phyloP scores from a whole-genome alignment of 805 yeast species.

The Starmerella cellae region DNA sequence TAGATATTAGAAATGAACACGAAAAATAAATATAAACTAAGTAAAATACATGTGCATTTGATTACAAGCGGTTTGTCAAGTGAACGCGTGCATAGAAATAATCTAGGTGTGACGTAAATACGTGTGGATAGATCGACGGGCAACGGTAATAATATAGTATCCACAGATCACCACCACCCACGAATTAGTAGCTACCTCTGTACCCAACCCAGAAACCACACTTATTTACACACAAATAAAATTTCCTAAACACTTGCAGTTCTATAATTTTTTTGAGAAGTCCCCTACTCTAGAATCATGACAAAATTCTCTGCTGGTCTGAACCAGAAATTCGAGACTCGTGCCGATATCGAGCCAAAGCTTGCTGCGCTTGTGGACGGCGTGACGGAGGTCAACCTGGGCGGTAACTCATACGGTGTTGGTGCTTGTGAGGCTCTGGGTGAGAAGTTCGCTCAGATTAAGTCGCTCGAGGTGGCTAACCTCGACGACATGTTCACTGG shows the following conservation, averaged over 20 bases:
- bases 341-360: constrained; percentile 59
- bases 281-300: no score
- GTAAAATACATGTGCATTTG: no score
- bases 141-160: no score
- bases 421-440: constrained; percentile 71
- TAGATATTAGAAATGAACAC: no score
- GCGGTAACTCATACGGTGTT: constrained; percentile 91
- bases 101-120: no score
- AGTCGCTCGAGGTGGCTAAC: constrained; percentile 46
- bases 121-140: no score
- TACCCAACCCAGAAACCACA: not conserved
- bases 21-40: no score
- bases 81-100: no score
- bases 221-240: not conserved
- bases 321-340: constrained; percentile 48
- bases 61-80: no score
- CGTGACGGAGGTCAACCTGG: constrained; percentile 54
- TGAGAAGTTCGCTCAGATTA: constrained; percentile 33
- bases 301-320: constrained; percentile 12
- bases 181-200: no score
- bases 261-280: no score
- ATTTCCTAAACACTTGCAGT: not conserved
- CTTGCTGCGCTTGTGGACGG: constrained; percentile 39
- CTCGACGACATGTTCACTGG: constrained; percentile 93
- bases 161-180: no score